Conservation (phyloP, 805 yeast genomes). For the Cyberlindnera mycetangii region DNA sequence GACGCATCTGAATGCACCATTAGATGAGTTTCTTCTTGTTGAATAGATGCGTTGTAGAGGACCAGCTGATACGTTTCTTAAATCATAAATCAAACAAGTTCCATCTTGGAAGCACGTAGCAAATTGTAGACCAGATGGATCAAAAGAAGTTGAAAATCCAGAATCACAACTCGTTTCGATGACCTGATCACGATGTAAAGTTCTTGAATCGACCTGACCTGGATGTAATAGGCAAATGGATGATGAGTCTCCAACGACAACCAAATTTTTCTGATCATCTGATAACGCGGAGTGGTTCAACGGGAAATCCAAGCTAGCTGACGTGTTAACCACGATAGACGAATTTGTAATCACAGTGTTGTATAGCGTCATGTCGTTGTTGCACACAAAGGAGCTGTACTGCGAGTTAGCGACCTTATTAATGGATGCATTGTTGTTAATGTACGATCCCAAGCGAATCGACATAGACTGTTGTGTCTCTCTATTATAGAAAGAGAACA, state of each 20-base stretch:
- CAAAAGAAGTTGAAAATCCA: slow-evolving; percentile 81
- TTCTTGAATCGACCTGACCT: slow-evolving; percentile 31
- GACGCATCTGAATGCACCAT: slow-evolving; percentile 66
- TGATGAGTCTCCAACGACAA: slow-evolving; percentile 77
- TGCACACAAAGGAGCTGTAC: slow-evolving; percentile 67
- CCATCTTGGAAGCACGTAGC: slow-evolving; percentile 89
- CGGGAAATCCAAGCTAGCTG: slow-evolving; percentile 56
- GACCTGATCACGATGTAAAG: slow-evolving; percentile 33
- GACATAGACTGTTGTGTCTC: slow-evolving; percentile 46
- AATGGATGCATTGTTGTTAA: slow-evolving; percentile 74
- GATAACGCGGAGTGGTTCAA: slow-evolving; percentile 72
- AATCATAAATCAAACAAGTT: slow-evolving; percentile 68
- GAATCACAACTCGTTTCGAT: slow-evolving; percentile 64
- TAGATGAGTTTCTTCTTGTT: slow-evolving; percentile 50
- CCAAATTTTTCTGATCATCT: slow-evolving; percentile 55
- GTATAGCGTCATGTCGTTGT: slow-evolving; percentile 76
- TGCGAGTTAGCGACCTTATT: slow-evolving; percentile 41
- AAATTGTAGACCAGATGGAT: slow-evolving; percentile 69
- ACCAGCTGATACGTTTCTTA: slow-evolving; percentile 49
- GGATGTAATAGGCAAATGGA: slow-evolving; percentile 52
- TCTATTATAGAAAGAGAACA: slow-evolving; percentile 55
- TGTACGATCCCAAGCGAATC: slow-evolving; percentile 70
- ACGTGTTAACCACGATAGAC: slow-evolving; percentile 40
- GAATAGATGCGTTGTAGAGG: slow-evolving; percentile 58
- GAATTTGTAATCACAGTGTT: slow-evolving; percentile 53